Base-by-base conservation (phyloP, 2,329 filamentous ascomycete genomes). In the Dactylellina leptospora region DNA sequence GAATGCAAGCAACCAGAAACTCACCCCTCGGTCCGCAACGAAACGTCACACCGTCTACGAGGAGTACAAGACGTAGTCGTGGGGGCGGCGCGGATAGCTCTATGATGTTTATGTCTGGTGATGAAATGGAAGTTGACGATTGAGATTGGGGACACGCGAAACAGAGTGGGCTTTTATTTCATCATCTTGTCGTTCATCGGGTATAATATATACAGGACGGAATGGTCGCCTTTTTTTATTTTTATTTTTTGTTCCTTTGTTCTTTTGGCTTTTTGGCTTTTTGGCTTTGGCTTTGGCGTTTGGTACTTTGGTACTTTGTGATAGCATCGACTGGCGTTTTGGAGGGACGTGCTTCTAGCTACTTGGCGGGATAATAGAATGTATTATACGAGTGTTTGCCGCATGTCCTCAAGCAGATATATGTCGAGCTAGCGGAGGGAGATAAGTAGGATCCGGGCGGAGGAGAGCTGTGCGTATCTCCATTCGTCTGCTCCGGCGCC, bases 91-190 rank as follows among this genome's bases (percentile, higher is more conserved):
- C 58, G 16, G 58, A 71, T 16, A 71, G 66, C 59, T 71, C 66
- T 5, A 42, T 59, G 5, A 58, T 71, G 66, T 71, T 58, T 56
- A 63, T 71, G 33, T 71, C 66, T n/a, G 66, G 66, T 4, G 66
- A 71, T 30, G 66, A 71, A 44, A 71, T 71, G 66, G 66, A 71
- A 20, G 66, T 71, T 54, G 66, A 71, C 23, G 63, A 70, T 42
- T 70, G 28, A 71, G n/a, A 0, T 18, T 36, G 51, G 8, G n/a
- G 9, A 23, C 20, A 30, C 40, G 42, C 20, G 9, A n/a, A n/a
- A n/a, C n/a, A n/a, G n/a, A n/a, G n/a, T n/a, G n/a, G n/a, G n/a
- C n/a, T n/a, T n/a, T n/a, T n/a, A n/a, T n/a, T n/a, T n/a, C n/a
- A n/a, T n/a, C n/a, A 6, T 33, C 11, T 33, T 33, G 5, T 33